Conservation (phyloP, 345 rosid genomes). For the Aquilaria yunnanensis region DNA sequence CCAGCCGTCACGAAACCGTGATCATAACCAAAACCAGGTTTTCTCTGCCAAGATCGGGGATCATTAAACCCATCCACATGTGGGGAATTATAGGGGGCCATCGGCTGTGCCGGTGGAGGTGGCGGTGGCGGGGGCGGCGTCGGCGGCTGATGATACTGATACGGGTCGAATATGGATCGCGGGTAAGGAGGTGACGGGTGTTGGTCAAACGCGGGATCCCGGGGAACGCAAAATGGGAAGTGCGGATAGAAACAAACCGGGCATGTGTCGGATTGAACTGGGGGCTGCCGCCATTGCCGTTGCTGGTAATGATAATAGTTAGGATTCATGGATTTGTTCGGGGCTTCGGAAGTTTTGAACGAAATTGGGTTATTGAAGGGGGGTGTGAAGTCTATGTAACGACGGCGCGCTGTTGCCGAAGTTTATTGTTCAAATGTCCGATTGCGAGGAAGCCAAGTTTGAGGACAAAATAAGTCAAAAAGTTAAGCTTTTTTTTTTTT, state of each 20-base stretch:
- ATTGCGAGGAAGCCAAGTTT: too few relatives aligned
- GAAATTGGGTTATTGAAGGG: too few relatives aligned
- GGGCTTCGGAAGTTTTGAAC: background rate
- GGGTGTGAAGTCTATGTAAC: too few relatives aligned
- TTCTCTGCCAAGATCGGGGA: conserved; percentile 36
- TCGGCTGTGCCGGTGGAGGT: conserved; percentile 10
- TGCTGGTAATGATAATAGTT: conserved; percentile 37
- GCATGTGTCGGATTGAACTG: conserved; percentile 37
- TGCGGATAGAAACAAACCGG: conserved; percentile 59
- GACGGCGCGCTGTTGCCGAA: too few relatives aligned
- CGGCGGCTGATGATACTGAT: conserved; percentile 1
- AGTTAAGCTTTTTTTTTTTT: too few relatives aligned
- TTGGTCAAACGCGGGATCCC: conserved; percentile 31
- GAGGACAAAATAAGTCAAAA: too few relatives aligned
- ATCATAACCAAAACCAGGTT: conserved; percentile 18
- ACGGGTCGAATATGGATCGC: conserved; percentile 39
- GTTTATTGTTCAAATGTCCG: too few relatives aligned
- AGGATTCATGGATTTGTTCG: conserved; percentile 3
- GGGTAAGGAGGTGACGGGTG: conserved; percentile 37
- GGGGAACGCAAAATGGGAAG: conserved; percentile 74
- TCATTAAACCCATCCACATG: conserved; percentile 16
- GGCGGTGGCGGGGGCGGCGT: conserved; percentile 18
- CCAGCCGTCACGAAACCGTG: conserved; percentile 23
- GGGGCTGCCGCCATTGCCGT: conserved; percentile 41
- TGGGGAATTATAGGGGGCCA: background rate